Evolutionary conservation across 495 filamentous ascomycete genomes (phyloP).

Genomic region (Acidomyces sp.): DNA sequence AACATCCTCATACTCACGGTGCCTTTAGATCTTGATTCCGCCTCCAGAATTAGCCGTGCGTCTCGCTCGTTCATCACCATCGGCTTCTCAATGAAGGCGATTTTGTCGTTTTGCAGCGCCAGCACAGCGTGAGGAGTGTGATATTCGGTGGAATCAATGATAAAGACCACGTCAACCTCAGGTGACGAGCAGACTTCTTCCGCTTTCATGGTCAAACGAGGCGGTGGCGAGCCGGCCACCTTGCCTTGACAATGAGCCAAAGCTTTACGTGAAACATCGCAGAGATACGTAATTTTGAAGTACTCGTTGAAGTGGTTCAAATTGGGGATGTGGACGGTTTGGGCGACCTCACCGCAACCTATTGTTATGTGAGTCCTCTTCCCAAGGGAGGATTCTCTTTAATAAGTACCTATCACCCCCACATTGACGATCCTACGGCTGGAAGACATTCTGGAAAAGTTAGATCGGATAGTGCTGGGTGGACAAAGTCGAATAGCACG

Average conservation of each 20-base stretch:
- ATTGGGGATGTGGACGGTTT: constrained; percentile 39
- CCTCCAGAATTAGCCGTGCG: constrained; percentile 33
- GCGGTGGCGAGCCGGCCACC: constrained; percentile 1
- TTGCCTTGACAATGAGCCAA: constrained; percentile 12
- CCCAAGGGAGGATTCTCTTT: too few species aligned
- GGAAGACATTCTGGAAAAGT: too few species aligned
- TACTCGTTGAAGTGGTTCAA: constrained; percentile 31
- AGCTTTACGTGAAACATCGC: constrained; percentile 30
- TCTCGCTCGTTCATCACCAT: constrained; percentile 34
- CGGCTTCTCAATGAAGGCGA: constrained; percentile 44
- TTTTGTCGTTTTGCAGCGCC: constrained; percentile 39
- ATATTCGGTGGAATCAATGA: constrained; percentile 41
- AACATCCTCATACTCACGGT: too few species aligned
- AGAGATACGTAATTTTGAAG: constrained; percentile 33
- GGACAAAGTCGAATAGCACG: too few species aligned
- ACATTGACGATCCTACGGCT: constrained; percentile 1
- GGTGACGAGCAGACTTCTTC: constrained; percentile 24
- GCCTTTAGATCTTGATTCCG: constrained; percentile 26
- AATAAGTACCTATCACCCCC: constrained; percentile 6
- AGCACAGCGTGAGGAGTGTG: constrained; percentile 38
- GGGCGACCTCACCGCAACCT: constrained; percentile 32
- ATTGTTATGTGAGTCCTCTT: too few species aligned
- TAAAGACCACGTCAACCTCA: constrained; percentile 33
- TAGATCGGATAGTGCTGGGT: too few species aligned
- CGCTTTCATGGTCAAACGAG: constrained; percentile 21